Evolutionary conservation across 805 yeast genomes (phyloP), one percentile per base, ranked within the genome.

Genomic region (Cyberlindnera euphorbiae): DNA sequence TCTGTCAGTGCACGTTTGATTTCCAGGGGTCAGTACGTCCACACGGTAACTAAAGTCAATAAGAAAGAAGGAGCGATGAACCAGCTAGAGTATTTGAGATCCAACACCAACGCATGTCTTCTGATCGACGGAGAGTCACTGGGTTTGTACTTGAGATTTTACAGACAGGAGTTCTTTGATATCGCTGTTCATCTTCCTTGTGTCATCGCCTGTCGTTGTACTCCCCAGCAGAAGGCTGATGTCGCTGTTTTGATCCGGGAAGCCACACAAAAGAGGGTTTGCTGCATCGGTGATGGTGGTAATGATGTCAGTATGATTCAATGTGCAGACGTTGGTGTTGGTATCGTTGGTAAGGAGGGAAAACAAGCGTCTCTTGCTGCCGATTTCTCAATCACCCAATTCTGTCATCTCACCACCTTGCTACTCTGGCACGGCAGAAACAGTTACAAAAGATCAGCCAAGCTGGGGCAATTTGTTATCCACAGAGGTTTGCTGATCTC

Each of bases 201-300:
- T 1, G 97, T 94, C n/a, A 78, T 93, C 53, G 97, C 98, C 0
- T 93, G 98, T 58, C 82, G 99, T 47, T 93, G 99, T 63, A 81
- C 97, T 1, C 99, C 99, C 0, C 97, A 94, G 60, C 99, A 93
- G 54, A 93, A 93, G 58, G 97, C 97, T 0, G 97, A 93, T 56
- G 84, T 94, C 36, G 97, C 97, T 0, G 50, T 75, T 17, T 65
- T 82, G 45, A 93, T 93, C 45, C 74, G 89, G 52, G 75, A 74
- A 41, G 63, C 75, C 21, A 93, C 97, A 0, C 85, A 86, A 5
- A 86, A 85, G 54, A 67, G 98, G 34, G 97, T 90, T 3, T 90
- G 97, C 47, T 93, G 97, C 55, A 94, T 93, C 48, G 99, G 99
- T 38, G 99, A 93, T 61, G 99, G 99, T 52, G 99, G 99, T 51